Evolutionary conservation across 2,329 filamentous ascomycete genomes (phyloP).

Genomic region (Aspergillus pseudoglaucus): DNA sequence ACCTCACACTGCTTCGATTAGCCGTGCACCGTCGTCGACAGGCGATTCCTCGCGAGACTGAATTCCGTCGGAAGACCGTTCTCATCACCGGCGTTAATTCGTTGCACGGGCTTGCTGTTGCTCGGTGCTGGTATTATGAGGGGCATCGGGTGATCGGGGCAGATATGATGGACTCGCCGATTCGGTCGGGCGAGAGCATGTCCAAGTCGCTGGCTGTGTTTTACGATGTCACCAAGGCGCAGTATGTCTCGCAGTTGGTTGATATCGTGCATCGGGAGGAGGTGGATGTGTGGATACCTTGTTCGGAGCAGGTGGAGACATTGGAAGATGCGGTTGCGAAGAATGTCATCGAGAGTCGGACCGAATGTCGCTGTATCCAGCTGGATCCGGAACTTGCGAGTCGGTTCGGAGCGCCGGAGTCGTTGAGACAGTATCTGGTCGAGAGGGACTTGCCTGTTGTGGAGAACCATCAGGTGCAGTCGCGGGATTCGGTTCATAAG

Average conservation of each 20-base stretch:
- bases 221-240: constrained; percentile 43
- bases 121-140: constrained; percentile 56
- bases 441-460: constrained; percentile 51
- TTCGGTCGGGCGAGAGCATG: constrained; percentile 50
- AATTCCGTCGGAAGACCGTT: constrained; percentile 48
- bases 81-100: constrained; percentile 69
- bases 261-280: constrained; percentile 54
- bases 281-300: constrained; percentile 67
- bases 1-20: constrained; percentile 20
- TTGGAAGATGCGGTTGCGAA: constrained; percentile 62
- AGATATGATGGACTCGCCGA: constrained; percentile 50
- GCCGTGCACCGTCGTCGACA: constrained; percentile 15
- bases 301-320: constrained; percentile 61
- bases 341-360: constrained; percentile 53
- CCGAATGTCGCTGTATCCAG: constrained; percentile 57
- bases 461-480: constrained; percentile 49
- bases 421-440: constrained; percentile 55
- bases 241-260: constrained; percentile 53
- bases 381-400: constrained; percentile 52
- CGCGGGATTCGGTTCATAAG: constrained; percentile 46
- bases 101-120: constrained; percentile 62
- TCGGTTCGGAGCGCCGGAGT: constrained; percentile 58
- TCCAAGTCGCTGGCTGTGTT: constrained; percentile 54
- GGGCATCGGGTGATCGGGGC: constrained; percentile 68
- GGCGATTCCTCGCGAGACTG: constrained; percentile 22